phyloP scores from a whole-genome alignment of 139 green algal genomes.

The Chloropicon primus region DNA sequence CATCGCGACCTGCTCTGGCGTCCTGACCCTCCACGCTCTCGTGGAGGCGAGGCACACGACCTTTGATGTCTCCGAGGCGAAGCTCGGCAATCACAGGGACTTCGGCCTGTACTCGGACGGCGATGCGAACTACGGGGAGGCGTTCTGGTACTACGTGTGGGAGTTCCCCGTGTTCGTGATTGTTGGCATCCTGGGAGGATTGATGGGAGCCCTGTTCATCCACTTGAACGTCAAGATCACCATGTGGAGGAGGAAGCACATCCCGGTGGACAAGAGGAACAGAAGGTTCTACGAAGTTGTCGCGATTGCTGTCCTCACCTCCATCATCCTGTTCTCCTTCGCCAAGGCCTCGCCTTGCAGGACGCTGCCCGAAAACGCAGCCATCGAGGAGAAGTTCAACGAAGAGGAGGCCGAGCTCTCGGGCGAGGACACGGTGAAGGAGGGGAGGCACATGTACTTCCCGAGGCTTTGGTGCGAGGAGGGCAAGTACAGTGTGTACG shows the following conservation, averaged over 20 bases:
- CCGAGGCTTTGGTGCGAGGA: conserved; percentile 46
- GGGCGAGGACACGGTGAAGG: not conserved
- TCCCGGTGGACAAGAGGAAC: conserved; percentile 15
- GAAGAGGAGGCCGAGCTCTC: not conserved
- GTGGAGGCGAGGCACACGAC: conserved; percentile 14
- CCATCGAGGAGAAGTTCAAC: not conserved
- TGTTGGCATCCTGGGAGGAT: conserved; percentile 34
- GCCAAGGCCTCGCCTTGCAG: conserved; percentile 30
- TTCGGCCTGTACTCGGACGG: conserved; percentile 46
- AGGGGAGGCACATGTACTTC: conserved; percentile 17
- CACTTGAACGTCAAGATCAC: conserved; percentile 20
- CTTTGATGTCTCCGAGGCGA: conserved; percentile 9
- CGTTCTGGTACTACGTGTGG: conserved; percentile 34
- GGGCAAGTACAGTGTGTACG: conserved; percentile 24
- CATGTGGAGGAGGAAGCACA: conserved; percentile 12
- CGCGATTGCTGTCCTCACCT: conserved; percentile 28
- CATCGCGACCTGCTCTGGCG: conserved; percentile 42
- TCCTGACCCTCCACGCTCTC: conserved; percentile 38
- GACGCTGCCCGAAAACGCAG: not conserved
- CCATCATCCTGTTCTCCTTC: conserved; percentile 34
- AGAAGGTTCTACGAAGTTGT: conserved; percentile 36
- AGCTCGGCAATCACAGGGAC: conserved; percentile 34
- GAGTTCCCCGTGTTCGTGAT: conserved; percentile 48
- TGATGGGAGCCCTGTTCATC: conserved; percentile 30
- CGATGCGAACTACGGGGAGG: conserved; percentile 24